Evolutionary conservation across 116 monocot genomes (phyloP).

Genomic region (Papilionanthe hybrid): DNA sequence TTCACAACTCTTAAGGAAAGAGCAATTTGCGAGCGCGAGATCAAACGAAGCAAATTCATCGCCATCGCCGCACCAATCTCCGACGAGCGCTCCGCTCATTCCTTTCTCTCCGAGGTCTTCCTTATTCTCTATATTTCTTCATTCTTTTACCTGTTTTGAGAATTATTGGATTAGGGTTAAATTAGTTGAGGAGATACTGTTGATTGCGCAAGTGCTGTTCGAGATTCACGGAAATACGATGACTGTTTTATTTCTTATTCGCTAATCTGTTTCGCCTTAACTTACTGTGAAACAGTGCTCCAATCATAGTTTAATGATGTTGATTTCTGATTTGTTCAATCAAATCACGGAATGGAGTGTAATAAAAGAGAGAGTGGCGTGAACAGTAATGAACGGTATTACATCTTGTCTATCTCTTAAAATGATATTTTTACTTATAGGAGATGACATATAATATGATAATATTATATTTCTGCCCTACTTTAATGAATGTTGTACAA

Average conservation of each 20-base stretch:
- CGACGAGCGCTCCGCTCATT: conserved; percentile 73
- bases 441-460: too few relatives aligned
- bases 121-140: not conserved
- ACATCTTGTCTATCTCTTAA: too few relatives aligned
- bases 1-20: conserved; percentile 67
- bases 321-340: too few relatives aligned
- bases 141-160: not conserved
- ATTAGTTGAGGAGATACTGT: too few relatives aligned
- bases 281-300: not conserved
- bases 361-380: too few relatives aligned
- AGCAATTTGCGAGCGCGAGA: conserved; percentile 58
- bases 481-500: too few relatives aligned
- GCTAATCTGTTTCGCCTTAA: not conserved
- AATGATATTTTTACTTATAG: too few relatives aligned
- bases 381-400: too few relatives aligned
- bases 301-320: not conserved
- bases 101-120: conserved; percentile 76
- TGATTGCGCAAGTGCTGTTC: not conserved
- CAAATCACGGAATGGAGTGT: too few relatives aligned
- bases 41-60: conserved; percentile 87
- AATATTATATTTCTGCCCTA: too few relatives aligned
- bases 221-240: not conserved
- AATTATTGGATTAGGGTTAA: not conserved
- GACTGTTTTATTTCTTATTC: not conserved
- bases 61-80: conserved; percentile 70